Base-by-base conservation (phyloP, 371 early-diverging fungal species). In the Mortierella sp. region DNA sequence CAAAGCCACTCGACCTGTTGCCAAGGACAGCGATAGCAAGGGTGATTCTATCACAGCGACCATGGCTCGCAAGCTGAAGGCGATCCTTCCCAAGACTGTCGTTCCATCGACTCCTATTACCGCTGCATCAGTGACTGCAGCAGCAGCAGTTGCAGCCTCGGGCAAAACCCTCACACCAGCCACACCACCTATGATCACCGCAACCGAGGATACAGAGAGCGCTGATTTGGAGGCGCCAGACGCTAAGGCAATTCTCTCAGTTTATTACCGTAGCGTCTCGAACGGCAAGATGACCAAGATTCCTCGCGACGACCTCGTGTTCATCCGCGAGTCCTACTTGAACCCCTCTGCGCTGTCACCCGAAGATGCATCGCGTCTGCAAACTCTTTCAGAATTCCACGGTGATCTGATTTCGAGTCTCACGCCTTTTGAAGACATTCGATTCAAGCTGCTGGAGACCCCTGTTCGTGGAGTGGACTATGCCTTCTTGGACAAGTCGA, bases 361-460 rank as follows among this genome's bases (percentile, higher is more conserved):
- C 4, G 67, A 28, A n/a, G 85, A 78, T 3, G 11, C 48, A 8
- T 26, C 26, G 48, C 72, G 59, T 11, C 53, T 78, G 34, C 16
- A 73, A 26, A 6, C 31, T 21, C 54, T 84, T 48, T 74, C 54
- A 46, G n/a, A 40, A 34, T 26, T 40, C 6, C 85, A 85, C 28
- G 57, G 21, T 31, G 51, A 69, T 55, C 50, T 85, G 59, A 54
- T 77, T 21, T 34, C 34, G 19, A 71, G 51, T 51, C 40, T 81
- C 67, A 75, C 53, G 1, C 78, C 81, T 9, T 85, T 73, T 73
- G 85, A 85, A 4, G 78, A 81, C 0, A 61, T 78, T 31, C 85
- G 81, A 46, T 75, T 81, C 78, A 85, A 72, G 78, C 14, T 85
- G 76, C 19, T 78, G 46, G 70, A 75, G 46, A 48, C 76, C 10